Base-by-base conservation (phyloP, 371 early-diverging fungal genomes). In the Apophysomyces ossiformis region DNA sequence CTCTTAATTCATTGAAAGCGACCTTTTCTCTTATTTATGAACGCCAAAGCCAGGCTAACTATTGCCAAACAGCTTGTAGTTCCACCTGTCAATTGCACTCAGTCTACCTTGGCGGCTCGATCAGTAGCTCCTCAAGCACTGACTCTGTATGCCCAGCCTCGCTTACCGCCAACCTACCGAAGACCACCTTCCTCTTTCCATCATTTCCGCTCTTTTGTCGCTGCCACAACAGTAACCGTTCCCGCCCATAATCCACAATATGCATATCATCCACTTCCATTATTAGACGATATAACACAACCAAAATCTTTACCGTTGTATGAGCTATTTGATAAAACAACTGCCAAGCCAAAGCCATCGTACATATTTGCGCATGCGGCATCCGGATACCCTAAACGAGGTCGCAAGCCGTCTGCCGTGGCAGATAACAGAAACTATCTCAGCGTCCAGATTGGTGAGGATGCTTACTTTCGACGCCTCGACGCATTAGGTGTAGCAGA, bases 401-500 rank as follows among this genome's bases (percentile, higher is more conserved):
- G 81, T 7, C 72, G 71, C 68, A 61, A 45, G 71, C 57, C 63
- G 58, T 39, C 44, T 65, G 54, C 58, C 71, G 32, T 83, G 74
- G 61, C 78, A 74, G 45, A 87, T 86, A 15, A 87, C 87, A 88
- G 86, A 68, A 76, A 88, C 13, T 90, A 87, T 70, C 89, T 88
- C 43, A 86, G 84, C 59, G 77, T 86, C 44, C 86, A 93, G 75
- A 86, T 92, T 70, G 94, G 94, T 26, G 93, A 94, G 77, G 94
- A 94, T 72, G 90, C 92, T 4, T 92, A 87, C 65, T 93, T 94
- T 69, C 69, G 80, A 65, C 82, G 94, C 46, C 69, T 84, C 18
- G 93, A 93, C 71, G 89, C 94, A 4, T 74, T 94, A 12, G 94
- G 94, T 16, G 90, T 94, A 9, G 93, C 92, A 8, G 94, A 94